Base-by-base conservation (phyloP, 768 basidiomycete species). In the Leccinellum albellum region DNA sequence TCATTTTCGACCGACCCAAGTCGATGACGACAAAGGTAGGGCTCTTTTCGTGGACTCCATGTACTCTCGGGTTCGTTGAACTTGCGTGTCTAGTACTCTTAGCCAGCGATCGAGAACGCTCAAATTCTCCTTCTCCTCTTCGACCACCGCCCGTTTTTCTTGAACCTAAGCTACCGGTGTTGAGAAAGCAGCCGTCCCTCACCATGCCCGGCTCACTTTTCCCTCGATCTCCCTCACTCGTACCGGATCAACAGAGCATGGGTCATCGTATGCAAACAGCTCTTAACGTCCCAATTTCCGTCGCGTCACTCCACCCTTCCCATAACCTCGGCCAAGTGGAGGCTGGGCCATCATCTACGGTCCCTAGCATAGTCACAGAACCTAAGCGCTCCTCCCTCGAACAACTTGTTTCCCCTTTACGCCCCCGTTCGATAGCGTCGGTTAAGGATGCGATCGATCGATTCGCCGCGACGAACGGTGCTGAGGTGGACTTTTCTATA, bases 181-280 rank as follows among this genome's bases (percentile, higher is more conserved):
- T 71, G 49, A 69, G 55, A 33, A 71, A 64, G 42, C 59, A 69
- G n/a, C 72, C 73, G 8, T 82, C 82, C 3, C 64, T 79, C 0
- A 85, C 84, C 1, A 92, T 92, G 89, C 90, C 89, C 21, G 90
- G 89, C 8, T 81, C 90, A 1, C 80, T 92, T 13, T 89, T 85
- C 65, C 82, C 88, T 5, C 84, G 88, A 9, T 89, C 90, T 0
- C 79, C 83, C 0, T 88, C 88, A n/a, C 74, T 84, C 13, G 73
- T 84, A 29, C 82, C 84, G 7, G 67, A 69, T 26, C 75, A 75
- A 21, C 37, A 17, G 23, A 15, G 24, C 20, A n/a, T 26, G 4
- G 14, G 31, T 29, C 60, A 29, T 6, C 17, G 0, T 45, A 49
- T 3, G 17, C 58, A 24, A 15, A 10, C 15, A n/a, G 14, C 37